Evolutionary conservation across 2,329 filamentous ascomycete species (phyloP).

Genomic region (Aspergillus tamarii): DNA sequence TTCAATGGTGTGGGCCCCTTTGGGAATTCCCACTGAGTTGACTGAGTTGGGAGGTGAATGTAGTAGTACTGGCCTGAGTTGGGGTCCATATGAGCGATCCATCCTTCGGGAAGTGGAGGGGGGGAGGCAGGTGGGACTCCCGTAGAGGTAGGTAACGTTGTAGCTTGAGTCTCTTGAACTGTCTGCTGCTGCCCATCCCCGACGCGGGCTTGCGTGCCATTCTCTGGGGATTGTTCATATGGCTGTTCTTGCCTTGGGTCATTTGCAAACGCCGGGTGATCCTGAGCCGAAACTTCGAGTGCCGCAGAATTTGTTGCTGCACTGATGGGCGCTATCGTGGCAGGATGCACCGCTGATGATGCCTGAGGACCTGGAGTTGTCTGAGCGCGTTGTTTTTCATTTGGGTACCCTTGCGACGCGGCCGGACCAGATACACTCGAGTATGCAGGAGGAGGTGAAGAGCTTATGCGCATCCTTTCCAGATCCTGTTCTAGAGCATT

Average conservation of each 20-base stretch:
- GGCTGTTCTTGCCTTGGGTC: constrained; percentile 58
- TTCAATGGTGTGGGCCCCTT: constrained; percentile 91
- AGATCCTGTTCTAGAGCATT: constrained; percentile 86
- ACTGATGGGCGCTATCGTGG: constrained; percentile 26
- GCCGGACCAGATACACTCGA: constrained; percentile 67
- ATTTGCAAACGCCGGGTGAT: constrained; percentile 90
- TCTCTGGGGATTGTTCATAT: constrained; percentile 43
- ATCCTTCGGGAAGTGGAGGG: constrained; percentile 91
- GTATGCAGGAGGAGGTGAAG: constrained; percentile 93
- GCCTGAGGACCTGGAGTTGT: constrained; percentile 22
- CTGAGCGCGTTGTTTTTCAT: constrained; percentile 70
- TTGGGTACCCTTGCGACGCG: constrained; percentile 65
- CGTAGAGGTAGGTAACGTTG: constrained; percentile 41
- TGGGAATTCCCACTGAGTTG: constrained; percentile 98
- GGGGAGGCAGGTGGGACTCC: constrained; percentile 74
- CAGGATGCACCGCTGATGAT: constrained; percentile 30
- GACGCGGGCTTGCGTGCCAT: constrained; percentile 32
- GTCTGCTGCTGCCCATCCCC: constrained; percentile 16
- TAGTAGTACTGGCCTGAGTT: constrained; percentile 99
- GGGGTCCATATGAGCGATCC: constrained; percentile 95
- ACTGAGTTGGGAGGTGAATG: constrained; percentile 91
- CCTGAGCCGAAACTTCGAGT: constrained; percentile 46
- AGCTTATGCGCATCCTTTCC: constrained; percentile 75
- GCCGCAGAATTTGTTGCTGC: constrained; percentile 27
- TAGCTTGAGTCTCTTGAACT: constrained; percentile 31